phyloP scores from a whole-genome alignment of 495 filamentous ascomycete species.

The Penicillium chermesinum region DNA sequence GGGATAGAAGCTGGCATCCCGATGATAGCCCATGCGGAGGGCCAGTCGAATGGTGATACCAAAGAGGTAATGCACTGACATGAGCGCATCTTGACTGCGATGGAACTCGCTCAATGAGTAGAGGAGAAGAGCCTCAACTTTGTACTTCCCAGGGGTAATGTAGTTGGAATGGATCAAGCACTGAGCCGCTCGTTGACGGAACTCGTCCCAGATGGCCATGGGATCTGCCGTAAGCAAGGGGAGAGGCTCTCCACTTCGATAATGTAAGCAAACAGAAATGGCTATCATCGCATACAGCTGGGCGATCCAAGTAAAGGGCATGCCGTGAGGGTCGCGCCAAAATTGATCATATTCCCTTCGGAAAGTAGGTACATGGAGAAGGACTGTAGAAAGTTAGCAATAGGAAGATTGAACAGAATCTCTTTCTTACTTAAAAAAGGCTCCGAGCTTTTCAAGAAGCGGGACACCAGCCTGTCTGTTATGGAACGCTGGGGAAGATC shows the following conservation, averaged over 20 bases:
- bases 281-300: conserved; percentile 33
- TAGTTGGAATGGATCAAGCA: conserved; percentile 35
- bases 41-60: conserved; percentile 37
- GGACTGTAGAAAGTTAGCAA: conserved; percentile 13
- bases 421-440: conserved; percentile 31
- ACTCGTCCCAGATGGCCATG: conserved; percentile 17
- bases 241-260: conserved; percentile 26
- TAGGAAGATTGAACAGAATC: neutral
- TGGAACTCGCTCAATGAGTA: conserved; percentile 37
- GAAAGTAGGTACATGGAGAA: conserved; percentile 43
- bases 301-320: conserved; percentile 35
- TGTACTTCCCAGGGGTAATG: conserved; percentile 26
- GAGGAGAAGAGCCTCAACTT: conserved; percentile 35
- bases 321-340: conserved; percentile 27
- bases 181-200: conserved; percentile 26
- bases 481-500: conserved; percentile 39
- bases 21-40: conserved; percentile 45
- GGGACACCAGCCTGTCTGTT: conserved; percentile 41
- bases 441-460: conserved; percentile 42
- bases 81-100: conserved; percentile 30
- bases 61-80: conserved; percentile 33
- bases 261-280: conserved; percentile 25
- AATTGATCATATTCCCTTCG: conserved; percentile 38
- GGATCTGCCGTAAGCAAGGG: conserved; percentile 15
- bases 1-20: conserved; percentile 36